Evolutionary conservation across 2,329 filamentous ascomycete genomes (phyloP), one percentile per base, ranked within the genome.

Genomic region (Aureobasidium sp.): DNA sequence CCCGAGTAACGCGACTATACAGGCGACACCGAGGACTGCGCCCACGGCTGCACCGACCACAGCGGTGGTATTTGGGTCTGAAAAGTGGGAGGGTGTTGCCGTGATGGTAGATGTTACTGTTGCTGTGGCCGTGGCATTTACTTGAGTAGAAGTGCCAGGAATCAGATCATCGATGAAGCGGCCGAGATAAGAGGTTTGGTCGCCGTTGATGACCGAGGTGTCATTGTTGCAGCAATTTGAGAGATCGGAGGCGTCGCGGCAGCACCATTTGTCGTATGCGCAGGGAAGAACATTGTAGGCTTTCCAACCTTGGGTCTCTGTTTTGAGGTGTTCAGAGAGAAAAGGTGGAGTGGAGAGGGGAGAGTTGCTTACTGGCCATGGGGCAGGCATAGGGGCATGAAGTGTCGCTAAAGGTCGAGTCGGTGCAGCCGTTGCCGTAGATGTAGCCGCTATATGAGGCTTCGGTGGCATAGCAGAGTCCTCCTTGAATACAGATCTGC

Each of bases 41-140:
- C 61, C 61, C 2, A 63, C 61, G 15, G 55, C 51, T n/a, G 55
- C 61, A 29, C 61, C 61, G 1, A 63, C 61, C 3, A 63, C 53
- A 1, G 44, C 45, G 11, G 55, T 47, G n/a, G 44, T 51, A 20
- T 60, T 39, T 5, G 48, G 36, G 6, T 34, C 15, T 8, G 56
- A 25, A 6, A n/a, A 14, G 22, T 8, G 11, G 6, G 52, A 57
- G 7, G 58, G 17, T n/a, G 58, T 51, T 25, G 58, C 45, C n/a
- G 58, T 51, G 58, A 45, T 31, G 12, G 58, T 61, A 22, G 58
- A 22, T 11, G 58, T 61, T 20, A 36, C 58, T n/a, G 57, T 60
- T 15, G 57, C n/a, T 20, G 39, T 60, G 9, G 45, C 17, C 9
- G 22, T 25, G 22, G 22, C 22, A 25, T 25, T 25, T 25, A 25